Percentiles rank a stretch among this genome's conserved stretches.
Evolutionary conservation across 163 green algal genomes (phyloP).

Genomic region (Scenedesmus sp.): DNA sequence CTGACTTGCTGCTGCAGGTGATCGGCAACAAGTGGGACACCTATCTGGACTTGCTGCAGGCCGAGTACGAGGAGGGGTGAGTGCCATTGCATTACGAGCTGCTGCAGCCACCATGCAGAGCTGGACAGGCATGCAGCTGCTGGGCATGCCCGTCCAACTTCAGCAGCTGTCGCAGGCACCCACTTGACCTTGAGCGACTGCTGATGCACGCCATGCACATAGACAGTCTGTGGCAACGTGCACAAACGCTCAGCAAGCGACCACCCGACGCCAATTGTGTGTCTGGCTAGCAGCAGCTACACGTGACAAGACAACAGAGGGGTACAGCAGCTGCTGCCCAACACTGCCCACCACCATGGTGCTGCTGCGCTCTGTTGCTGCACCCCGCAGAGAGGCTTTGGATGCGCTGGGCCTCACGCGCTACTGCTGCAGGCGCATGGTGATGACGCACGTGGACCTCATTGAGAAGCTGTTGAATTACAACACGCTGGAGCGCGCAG

Average conservation of each 20-base stretch:
- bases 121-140: not conserved
- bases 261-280: too few relatives aligned
- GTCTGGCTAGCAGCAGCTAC: not conserved
- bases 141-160: not conserved
- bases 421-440: conserved; percentile 99
- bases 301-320: not conserved
- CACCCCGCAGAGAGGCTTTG: conserved; percentile 87
- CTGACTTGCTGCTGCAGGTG: conserved; percentile 74
- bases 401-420: conserved; percentile 93
- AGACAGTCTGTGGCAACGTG: not conserved
- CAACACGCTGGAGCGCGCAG: conserved; percentile 87
- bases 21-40: conserved; percentile 99
- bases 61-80: conserved; percentile 96
- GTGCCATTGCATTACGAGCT: conserved; percentile 1
- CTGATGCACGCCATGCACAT: not conserved
- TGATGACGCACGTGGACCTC: conserved; percentile 99
- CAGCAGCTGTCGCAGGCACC: not conserved
- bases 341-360: not conserved
- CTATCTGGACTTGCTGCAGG: conserved; percentile 97
- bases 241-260: not conserved
- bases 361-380: not conserved
- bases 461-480: conserved; percentile 99
- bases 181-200: not conserved
- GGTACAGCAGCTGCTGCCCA: not conserved
- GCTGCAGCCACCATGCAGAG: not conserved